Conservation (phyloP, 2,329 filamentous ascomycete genomes). For the Stromatinia cepivora region DNA sequence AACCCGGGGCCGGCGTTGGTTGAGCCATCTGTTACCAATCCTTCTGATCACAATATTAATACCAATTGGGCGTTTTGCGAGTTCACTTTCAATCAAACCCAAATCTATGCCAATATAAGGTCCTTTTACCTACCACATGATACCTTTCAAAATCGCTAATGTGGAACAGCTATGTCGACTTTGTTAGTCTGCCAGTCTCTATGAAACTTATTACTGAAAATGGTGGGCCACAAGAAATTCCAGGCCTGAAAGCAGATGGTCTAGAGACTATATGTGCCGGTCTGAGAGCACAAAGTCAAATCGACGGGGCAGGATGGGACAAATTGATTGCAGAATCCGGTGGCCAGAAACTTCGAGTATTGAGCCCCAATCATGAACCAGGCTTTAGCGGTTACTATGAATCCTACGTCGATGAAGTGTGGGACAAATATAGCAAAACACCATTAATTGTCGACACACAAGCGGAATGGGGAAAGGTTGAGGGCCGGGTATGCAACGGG, state of each 20-base stretch:
- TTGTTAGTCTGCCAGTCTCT: constrained; percentile 65
- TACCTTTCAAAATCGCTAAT: background rate
- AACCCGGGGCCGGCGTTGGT: constrained; percentile 70
- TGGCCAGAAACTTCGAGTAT: constrained; percentile 43
- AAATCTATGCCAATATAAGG: constrained; percentile 65
- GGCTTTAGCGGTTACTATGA: constrained; percentile 47
- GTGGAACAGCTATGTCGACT: constrained; percentile 65
- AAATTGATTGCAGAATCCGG: constrained; percentile 47
- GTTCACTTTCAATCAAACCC: constrained; percentile 61
- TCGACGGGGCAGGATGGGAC: constrained; percentile 62
- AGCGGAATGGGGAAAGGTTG: constrained; percentile 53
- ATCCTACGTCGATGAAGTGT: constrained; percentile 49
- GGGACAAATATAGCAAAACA: constrained; percentile 44
- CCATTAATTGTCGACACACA: constrained; percentile 65
- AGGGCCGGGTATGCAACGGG: constrained; percentile 47
- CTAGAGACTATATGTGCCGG: constrained; percentile 55
- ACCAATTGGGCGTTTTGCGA: constrained; percentile 68
- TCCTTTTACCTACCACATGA: background rate
- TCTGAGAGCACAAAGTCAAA: constrained; percentile 54
- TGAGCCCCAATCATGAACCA: constrained; percentile 46
- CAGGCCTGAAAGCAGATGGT: constrained; percentile 56
- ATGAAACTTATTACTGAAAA: constrained; percentile 49
- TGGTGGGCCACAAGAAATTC: constrained; percentile 51
- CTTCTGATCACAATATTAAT: constrained; percentile 60
- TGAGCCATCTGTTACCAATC: constrained; percentile 71